These are phyloP conservation scores for Colletotrichum trifolii DNA, from an alignment of 2,329 filamentous ascomycete genomes.

Conservation along the genomic window DNA sequence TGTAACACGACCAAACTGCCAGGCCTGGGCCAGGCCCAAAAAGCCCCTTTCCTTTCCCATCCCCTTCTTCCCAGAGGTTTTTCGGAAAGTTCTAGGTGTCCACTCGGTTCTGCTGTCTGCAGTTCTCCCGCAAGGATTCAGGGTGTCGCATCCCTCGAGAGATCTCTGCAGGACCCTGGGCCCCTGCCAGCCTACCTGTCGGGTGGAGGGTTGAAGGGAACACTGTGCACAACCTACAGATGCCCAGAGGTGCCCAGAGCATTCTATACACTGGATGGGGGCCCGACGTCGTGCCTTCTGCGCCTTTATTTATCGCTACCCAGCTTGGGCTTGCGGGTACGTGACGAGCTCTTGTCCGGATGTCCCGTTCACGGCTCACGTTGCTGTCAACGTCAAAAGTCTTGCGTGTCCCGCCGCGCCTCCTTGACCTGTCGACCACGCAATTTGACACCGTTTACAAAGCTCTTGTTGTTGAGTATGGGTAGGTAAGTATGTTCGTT, in stretches of 20 bases:
- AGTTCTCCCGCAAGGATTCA: conserved; percentile 23
- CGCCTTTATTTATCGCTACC: conserved; percentile 9
- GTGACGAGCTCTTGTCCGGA: conserved; percentile 8
- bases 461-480: background rate
- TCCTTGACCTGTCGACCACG: no score
- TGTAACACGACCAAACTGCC: conserved; percentile 17
- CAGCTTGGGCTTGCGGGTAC: background rate
- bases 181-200: conserved; percentile 2
- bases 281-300: background rate
- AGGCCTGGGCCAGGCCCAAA: background rate
- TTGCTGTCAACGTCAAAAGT: conserved; percentile 4
- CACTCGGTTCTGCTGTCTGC: conserved; percentile 9
- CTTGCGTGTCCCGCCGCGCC: background rate
- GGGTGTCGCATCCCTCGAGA: conserved; percentile 15
- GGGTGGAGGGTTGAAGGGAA: conserved; percentile 1
- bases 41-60: background rate
- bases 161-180: conserved; percentile 14
- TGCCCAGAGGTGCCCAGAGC: background rate
- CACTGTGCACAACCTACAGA: background rate
- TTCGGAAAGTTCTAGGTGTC: background rate
- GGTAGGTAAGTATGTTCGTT: conserved; percentile 30
- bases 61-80: no score
- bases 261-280: conserved; percentile 3
- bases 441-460: background rate
- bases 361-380: conserved; percentile 3